Percentiles rank a stretch among this genome's conserved stretches.
These are phyloP conservation scores for Neurospora intermedia DNA, from an alignment of 495 filamentous ascomycete genomes.

Conservation along the genomic window DNA sequence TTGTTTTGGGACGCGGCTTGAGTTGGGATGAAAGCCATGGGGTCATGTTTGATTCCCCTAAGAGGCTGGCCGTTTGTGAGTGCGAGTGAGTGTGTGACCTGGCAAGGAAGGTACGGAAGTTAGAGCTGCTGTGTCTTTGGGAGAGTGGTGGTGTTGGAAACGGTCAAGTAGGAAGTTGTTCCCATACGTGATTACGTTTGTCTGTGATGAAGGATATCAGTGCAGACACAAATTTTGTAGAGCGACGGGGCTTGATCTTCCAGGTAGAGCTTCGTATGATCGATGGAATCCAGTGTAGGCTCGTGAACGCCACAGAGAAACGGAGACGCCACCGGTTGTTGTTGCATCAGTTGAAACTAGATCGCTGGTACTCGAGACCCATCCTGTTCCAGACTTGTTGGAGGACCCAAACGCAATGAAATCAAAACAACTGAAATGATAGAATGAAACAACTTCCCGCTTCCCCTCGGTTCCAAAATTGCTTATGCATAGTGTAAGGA, in stretches of 20 bases:
- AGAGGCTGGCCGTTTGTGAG: neutral
- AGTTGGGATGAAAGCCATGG: neutral
- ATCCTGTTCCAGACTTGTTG: neutral
- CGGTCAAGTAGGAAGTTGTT: neutral
- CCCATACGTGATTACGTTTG: neutral
- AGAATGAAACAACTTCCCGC: neutral
- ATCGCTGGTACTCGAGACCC: neutral
- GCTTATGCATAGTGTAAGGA: neutral
- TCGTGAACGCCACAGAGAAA: neutral
- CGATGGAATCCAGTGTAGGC: neutral
- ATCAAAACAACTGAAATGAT: slow-evolving; percentile 3
- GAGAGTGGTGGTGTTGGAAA: neutral
- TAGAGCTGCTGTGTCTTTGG: neutral
- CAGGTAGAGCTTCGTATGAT: neutral
- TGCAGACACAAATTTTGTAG: neutral
- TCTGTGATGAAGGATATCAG: neutral
- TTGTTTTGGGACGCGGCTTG: neutral
- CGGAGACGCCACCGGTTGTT: neutral
- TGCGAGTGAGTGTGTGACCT: neutral
- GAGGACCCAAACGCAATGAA: slow-evolving; percentile 6
- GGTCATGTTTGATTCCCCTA: neutral
- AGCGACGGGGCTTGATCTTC: neutral
- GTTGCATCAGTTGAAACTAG: neutral
- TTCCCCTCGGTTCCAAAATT: neutral
- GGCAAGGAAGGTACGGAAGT: neutral